Evolutionary conservation across 768 basidiomycete species (phyloP).

Genomic region (Leccinum fibrillosum): DNA sequence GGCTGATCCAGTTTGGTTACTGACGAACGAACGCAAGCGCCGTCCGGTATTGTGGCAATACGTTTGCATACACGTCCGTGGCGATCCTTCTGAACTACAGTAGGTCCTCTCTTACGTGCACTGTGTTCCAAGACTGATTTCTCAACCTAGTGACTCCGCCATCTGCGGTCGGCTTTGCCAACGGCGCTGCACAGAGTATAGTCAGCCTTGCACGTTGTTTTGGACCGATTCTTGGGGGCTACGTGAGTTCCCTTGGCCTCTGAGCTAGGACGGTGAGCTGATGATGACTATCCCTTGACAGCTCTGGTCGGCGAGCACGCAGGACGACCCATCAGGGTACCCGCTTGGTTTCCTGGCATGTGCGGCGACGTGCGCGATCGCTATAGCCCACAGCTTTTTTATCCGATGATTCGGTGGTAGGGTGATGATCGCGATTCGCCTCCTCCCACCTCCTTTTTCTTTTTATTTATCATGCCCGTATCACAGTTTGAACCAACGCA

Average conservation of each 20-base stretch:
- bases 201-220: slow-evolving; percentile 91
- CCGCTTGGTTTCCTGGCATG: slow-evolving; percentile 72
- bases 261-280: not conserved
- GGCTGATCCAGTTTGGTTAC: not conserved
- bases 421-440: not conserved
- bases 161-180: slow-evolving; percentile 82
- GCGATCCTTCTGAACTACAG: slow-evolving; percentile 87
- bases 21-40: slow-evolving; percentile 47
- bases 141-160: slow-evolving; percentile 78
- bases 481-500: not conserved
- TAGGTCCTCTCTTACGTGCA: slow-evolving; percentile 30
- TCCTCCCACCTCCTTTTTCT: not conserved
- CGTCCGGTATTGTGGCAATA: slow-evolving; percentile 81
- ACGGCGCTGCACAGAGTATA: slow-evolving; percentile 93
- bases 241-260: slow-evolving; percentile 41
- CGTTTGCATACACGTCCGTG: slow-evolving; percentile 88
- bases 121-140: not conserved
- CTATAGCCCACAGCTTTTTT: slow-evolving; percentile 69
- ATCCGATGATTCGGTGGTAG: slow-evolving; percentile 62
- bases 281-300: slow-evolving; percentile 24
- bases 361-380: slow-evolving; percentile 55
- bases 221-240: slow-evolving; percentile 83
- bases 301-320: slow-evolving; percentile 74
- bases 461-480: not conserved
- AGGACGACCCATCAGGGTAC: slow-evolving; percentile 66